phyloP scores from a whole-genome alignment of 768 basidiomycete species.

The Phlegmacium glaucopus region DNA sequence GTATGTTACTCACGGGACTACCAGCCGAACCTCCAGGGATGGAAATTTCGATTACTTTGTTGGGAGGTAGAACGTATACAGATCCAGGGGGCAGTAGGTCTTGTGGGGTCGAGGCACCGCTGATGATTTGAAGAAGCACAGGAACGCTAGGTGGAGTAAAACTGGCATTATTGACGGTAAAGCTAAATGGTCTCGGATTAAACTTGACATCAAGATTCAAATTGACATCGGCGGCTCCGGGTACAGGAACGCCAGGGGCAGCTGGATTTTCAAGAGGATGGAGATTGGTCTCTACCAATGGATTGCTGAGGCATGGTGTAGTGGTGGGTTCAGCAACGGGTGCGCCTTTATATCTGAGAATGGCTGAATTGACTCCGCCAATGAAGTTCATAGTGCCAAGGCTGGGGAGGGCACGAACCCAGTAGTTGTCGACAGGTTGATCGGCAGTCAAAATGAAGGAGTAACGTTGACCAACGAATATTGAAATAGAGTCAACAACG shows the following conservation, averaged over 20 bases:
- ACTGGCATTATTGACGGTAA: constrained; percentile 27
- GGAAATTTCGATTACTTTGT: constrained; percentile 44
- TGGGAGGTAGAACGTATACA: constrained; percentile 36
- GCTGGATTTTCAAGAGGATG: constrained; percentile 15
- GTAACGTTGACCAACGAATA: constrained; percentile 48
- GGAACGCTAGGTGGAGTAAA: constrained; percentile 36
- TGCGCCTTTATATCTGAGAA: constrained; percentile 42
- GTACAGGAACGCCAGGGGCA: constrained; percentile 19
- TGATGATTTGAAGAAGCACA: constrained; percentile 43
- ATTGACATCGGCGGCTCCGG: constrained; percentile 18
- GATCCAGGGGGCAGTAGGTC: constrained; percentile 34
- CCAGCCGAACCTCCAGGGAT: constrained; percentile 36
- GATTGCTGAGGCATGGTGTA: constrained; percentile 3
- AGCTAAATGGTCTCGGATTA: constrained; percentile 11
- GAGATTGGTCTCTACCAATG: constrained; percentile 19
- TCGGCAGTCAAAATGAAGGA: constrained; percentile 37
- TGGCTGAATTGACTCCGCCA: constrained; percentile 35
- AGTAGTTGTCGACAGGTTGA: constrained; percentile 34
- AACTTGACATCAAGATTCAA: constrained; percentile 16
- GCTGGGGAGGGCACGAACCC: constrained; percentile 39
- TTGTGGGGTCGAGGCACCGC: constrained; percentile 32
- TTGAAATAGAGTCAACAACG: constrained; percentile 35
- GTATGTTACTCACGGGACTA: constrained; percentile 21
- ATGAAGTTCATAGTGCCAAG: constrained; percentile 9
- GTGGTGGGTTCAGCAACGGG: constrained; percentile 21